Base-by-base conservation (phyloP, 257 asterid genomes). In the Dorcoceras hygrometricum region DNA sequence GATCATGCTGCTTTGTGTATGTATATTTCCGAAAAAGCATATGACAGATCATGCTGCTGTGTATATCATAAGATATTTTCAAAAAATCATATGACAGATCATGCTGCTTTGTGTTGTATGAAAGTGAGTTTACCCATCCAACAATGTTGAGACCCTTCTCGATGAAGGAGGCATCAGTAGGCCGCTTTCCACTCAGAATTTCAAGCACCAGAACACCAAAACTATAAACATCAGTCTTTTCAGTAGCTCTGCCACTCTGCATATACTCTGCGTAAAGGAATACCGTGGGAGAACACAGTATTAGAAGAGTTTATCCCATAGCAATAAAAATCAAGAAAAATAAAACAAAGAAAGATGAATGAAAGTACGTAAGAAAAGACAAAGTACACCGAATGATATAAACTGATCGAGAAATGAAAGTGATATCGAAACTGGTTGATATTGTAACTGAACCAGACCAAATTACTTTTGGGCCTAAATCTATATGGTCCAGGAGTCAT, bases 231-330 rank as follows among this genome's bases (percentile, higher is more conserved):
- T 89, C 95, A 23, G 89, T 85, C 84, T 89, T 89, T 77, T 89
- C 91, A 5, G 96, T 89, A 71, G 95, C 96, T 73, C 95, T 81
- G 25, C 96, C 95, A 77, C 98, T 89, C 76, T 84, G 98, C 96
- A 92, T 89, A 77, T 89, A 92, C 79, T 89, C 96, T 92, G 84
- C 56, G 66, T 56, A 73, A 68, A 2, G 54, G 36, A 46, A 60
- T 34, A 39, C 36, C 22, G 48, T 55, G 28, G 61, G 62, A 62
- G 24, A 61, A 29, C 50, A 67, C 19, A 55, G 67, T 34, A 23
- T 66, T 43, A 61, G 27, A 61, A 59, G 57, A 43, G 43, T 14
- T 20, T 19, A 29, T 48, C 25, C 68, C 58, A 59, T 58, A 36
- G 24, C 58, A 18, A 70, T 23, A 16, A 43, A 75, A 19, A 54